Base-by-base conservation (phyloP, 306 rosid species). In the Luffa acutangula region DNA sequence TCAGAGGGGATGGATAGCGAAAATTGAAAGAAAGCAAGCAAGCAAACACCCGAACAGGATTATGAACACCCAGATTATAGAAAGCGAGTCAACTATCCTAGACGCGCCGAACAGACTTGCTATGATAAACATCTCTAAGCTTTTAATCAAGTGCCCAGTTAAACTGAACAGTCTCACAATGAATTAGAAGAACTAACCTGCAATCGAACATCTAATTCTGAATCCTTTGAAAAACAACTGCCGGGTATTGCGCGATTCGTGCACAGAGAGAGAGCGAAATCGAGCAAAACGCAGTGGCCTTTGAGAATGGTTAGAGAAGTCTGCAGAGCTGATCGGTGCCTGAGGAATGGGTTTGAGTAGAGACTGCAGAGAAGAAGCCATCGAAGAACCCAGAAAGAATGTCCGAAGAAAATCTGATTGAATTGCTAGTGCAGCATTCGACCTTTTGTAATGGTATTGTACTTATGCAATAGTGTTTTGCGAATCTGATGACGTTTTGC, bases 301-400 rank as follows among this genome's bases (percentile, higher is more conserved):
- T 41, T 1, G 81, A 39, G 57, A 65, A 76, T 41, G 80, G 45
- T 58, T 52, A 33, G 53, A 51, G 4, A 39, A 66, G 4, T 71
- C 76, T 17, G 58, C 31, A 15, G 42, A 13, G 4, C 20, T 34
- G n/a, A 14, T 75, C n/a, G 49, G 81, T 48, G 74, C 73, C 45
- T 53, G 90, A 13, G 76, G 71, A 15, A 71, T 6, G 67, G 81
- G 75, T 79, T 79, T 86, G 1, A 72, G 56, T 78, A 76, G 79
- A 76, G 69, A 75, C 13, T 58, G 83, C 5, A 87, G 69, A 64
- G 86, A 83, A 64, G 86, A 83, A 78, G 83, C 81, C 97, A 89
- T 25, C 31, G 31, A 25, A 25, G 31, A 25, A 25, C 31, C 31
- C 31, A 25, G 31, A 25, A 25, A 25, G 31, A 25, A 25, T 25